Percentiles rank a stretch among this genome's conserved stretches.
Evolutionary conservation across 2,329 filamentous ascomycete genomes (phyloP).

Genomic region (Ophiosphaerella herpotricha): DNA sequence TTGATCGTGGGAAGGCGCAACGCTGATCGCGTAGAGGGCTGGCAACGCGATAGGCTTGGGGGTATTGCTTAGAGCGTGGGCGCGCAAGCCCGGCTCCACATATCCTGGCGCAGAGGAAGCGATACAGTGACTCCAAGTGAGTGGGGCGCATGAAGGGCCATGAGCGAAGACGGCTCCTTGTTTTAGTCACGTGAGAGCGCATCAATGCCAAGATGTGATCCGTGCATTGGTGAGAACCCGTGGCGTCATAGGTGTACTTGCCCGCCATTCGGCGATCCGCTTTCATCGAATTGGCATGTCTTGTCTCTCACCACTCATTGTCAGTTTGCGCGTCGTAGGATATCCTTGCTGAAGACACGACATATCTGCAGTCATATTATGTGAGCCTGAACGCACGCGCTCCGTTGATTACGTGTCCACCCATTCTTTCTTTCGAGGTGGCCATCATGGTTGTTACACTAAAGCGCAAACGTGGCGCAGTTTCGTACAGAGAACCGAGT

Average conservation of each 20-base stretch:
- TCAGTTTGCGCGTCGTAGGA: background rate
- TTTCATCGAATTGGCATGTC: background rate
- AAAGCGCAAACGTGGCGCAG: slow-evolving; percentile 42
- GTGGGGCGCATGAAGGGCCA: background rate
- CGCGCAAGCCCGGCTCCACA: background rate
- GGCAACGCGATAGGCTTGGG: too few relatives aligned
- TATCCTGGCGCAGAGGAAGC: background rate
- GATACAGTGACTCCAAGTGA: background rate
- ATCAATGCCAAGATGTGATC: background rate
- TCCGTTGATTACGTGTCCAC: background rate
- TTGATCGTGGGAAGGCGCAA: background rate
- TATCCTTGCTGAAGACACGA: background rate
- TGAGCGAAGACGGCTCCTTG: background rate
- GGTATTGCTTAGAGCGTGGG: too few relatives aligned
- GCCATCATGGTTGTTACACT: slow-evolving; percentile 31
- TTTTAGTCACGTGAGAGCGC: slow-evolving; percentile 1
- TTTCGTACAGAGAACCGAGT: slow-evolving; percentile 45
- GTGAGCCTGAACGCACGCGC: background rate
- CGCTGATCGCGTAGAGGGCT: background rate
- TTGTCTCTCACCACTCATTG: too few relatives aligned
- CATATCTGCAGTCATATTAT: background rate
- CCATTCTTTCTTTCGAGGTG: background rate
- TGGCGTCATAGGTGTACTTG: slow-evolving; percentile 2
- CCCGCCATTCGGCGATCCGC: background rate
- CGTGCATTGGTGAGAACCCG: background rate